phyloP scores from a whole-genome alignment of 2,329 filamentous ascomycete species.

The Mariannaea elegans region DNA sequence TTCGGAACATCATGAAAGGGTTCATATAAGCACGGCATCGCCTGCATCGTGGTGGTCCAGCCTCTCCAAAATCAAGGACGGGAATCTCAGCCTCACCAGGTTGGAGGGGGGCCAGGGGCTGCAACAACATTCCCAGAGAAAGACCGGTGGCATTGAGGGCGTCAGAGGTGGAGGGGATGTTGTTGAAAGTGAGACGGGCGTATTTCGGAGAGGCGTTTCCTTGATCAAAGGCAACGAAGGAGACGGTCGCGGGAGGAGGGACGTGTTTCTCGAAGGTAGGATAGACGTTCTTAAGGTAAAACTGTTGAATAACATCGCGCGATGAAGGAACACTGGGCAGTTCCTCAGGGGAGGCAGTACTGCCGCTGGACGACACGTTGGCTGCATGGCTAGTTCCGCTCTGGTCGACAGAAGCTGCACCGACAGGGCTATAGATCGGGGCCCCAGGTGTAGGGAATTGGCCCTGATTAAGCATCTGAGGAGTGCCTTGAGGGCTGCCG shows the following conservation, averaged over 20 bases:
- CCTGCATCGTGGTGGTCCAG: constrained; percentile 88
- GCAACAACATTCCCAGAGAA: constrained; percentile 86
- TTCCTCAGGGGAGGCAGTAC: constrained; percentile 85
- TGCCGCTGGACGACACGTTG: constrained; percentile 45
- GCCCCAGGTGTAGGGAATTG: constrained; percentile 71
- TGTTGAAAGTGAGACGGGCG: constrained; percentile 90
- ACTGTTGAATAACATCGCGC: constrained; percentile 81
- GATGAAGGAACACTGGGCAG: constrained; percentile 90
- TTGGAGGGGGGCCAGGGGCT: constrained; percentile 85
- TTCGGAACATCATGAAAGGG: constrained; percentile 97
- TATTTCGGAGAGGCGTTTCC: constrained; percentile 97
- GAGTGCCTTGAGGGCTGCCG: constrained; percentile 54
- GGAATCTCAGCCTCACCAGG: constrained; percentile 88
- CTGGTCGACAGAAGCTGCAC: constrained; percentile 38
- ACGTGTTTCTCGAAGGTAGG: constrained; percentile 95
- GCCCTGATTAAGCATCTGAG: constrained; percentile 49
- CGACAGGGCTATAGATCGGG: constrained; percentile 48
- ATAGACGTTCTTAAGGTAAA: constrained; percentile 88
- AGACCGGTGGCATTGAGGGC: constrained; percentile 82
- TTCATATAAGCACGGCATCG: constrained; percentile 98
- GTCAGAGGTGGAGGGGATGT: constrained; percentile 85
- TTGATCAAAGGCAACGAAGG: constrained; percentile 94
- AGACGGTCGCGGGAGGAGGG: constrained; percentile 85
- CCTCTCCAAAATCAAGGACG: constrained; percentile 92
- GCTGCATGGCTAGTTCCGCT: constrained; percentile 43